Conservation (phyloP, 352 stramenopile genomes). For the Globisporangium ultimum region DNA sequence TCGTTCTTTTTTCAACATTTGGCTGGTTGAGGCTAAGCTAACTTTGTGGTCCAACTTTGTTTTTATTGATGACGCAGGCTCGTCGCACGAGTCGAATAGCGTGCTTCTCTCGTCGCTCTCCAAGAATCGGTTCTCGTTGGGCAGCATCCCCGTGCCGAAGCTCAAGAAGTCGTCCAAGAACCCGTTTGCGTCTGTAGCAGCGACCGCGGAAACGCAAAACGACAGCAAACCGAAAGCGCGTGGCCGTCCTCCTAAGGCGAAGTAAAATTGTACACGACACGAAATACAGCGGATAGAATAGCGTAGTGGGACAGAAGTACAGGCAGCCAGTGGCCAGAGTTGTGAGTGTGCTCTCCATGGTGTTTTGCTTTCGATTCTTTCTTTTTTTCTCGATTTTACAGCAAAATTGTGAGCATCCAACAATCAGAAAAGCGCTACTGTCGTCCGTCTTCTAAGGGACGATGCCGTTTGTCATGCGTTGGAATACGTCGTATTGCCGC, state of each 20-base stretch:
- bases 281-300: neutral
- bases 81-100: slow-evolving; percentile 51
- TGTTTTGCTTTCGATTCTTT: too few species aligned
- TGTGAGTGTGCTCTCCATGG: too few species aligned
- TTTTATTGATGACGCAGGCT: slow-evolving; percentile 14
- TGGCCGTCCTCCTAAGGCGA: slow-evolving; percentile 31
- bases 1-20: too few species aligned
- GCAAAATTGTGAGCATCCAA: neutral
- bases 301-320: neutral
- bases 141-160: slow-evolving; percentile 70
- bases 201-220: slow-evolving; percentile 18
- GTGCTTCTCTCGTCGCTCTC: slow-evolving; percentile 55
- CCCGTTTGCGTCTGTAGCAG: slow-evolving; percentile 41
- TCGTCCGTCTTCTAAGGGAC: slow-evolving; percentile 37
- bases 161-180: slow-evolving; percentile 83
- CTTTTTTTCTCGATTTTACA: neutral
- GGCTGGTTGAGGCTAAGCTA: too few species aligned
- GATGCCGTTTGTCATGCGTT: slow-evolving; percentile 92
- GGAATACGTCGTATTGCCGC: slow-evolving; percentile 90
- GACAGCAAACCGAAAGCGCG: slow-evolving; percentile 15
- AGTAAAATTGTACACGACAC: slow-evolving; percentile 7
- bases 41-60: neutral
- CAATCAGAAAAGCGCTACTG: neutral
- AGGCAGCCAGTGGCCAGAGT: neutral
- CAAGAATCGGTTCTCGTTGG: slow-evolving; percentile 75